Base-by-base conservation (phyloP, 257 asterid genomes). In the Anisodus acutangulus region DNA sequence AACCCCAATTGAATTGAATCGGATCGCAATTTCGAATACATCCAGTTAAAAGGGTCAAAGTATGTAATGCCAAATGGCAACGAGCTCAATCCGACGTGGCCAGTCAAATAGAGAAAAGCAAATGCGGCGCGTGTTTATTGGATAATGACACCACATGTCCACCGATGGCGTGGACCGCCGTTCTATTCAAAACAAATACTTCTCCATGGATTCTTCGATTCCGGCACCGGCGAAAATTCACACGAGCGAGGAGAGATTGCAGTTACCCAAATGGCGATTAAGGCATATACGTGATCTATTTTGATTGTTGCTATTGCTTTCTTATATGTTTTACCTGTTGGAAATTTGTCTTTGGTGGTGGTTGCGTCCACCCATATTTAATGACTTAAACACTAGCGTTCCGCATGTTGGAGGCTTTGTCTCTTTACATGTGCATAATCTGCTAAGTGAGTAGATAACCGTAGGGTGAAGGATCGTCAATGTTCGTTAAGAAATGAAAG, bases 211-310 rank as follows among this genome's bases (percentile, higher is more conserved):
- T 66, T 35, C 55, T 51, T 39, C 51, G 58, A 53, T 53, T 70
- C 53, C 63, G 15, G 39, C 67, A 64, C 37, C 81, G 19, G 85
- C 35, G 37, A 19, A 19, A 68, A 63, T 17, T 31, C 3, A 7
- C 45, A 85, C 39, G 72, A 16, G 64, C 64, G 15, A 4, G 17
- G 37, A 62, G 67, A 82, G 71, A 55, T 9, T 0, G 45, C 45
- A 41, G 45, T 41, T 3, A 41, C 60, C 43, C 43, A 59, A 87
- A 88, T 85, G 87, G 85, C 64, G 67, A 47, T n/a, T 9, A 45
- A 83, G 31, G 26, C 54, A 4, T 59, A 41, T 31, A 54, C 84
- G 66, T 67, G 83, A 54, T 64, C 57, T 26, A 53, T 12, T 76
- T 76, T 53, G 15, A 12, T 76, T 76, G 62, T 86, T 17, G 60